Evolutionary conservation across 441 rosid species (phyloP).

Genomic region (Gossypium davidsonii): DNA sequence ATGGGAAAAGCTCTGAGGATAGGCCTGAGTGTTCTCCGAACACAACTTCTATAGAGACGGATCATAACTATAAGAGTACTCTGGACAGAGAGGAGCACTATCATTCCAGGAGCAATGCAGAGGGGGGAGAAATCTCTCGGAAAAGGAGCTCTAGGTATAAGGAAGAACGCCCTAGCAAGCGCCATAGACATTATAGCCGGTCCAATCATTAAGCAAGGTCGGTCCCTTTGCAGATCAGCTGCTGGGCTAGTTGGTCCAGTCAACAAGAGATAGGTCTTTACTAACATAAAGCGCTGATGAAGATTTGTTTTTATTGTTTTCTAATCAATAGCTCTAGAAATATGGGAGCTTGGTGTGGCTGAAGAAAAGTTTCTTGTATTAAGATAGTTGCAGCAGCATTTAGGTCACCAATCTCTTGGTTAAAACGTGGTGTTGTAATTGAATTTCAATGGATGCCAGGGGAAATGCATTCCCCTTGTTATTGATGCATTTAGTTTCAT

Average conservation of each 20-base stretch:
- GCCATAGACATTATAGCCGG: slow-evolving; percentile 4
- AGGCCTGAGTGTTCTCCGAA: slow-evolving; percentile 23
- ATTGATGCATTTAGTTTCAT: slow-evolving; percentile 1
- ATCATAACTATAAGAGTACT: slow-evolving; percentile 25
- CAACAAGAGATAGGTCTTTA: background rate
- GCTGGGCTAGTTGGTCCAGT: background rate
- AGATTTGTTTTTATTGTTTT: background rate
- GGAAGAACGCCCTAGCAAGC: slow-evolving; percentile 6
- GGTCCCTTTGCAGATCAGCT: background rate
- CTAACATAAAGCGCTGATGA: background rate
- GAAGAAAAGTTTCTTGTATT: background rate
- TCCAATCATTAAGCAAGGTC: background rate
- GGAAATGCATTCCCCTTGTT: background rate
- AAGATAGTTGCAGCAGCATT: background rate
- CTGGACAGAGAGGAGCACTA: slow-evolving; percentile 20
- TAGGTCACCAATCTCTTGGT: background rate
- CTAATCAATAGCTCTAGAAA: background rate
- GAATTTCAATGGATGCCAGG: background rate
- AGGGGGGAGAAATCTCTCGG: slow-evolving; percentile 20
- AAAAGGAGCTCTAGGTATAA: slow-evolving; percentile 11
- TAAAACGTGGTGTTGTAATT: background rate
- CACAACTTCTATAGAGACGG: slow-evolving; percentile 26
- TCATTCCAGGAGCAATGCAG: slow-evolving; percentile 23
- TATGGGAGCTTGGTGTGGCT: background rate
- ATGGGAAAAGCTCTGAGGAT: slow-evolving; percentile 25